These are phyloP conservation scores for Fragosphaeria purpurea DNA, from an alignment of 2,329 filamentous ascomycete species.

Conservation along the genomic window DNA sequence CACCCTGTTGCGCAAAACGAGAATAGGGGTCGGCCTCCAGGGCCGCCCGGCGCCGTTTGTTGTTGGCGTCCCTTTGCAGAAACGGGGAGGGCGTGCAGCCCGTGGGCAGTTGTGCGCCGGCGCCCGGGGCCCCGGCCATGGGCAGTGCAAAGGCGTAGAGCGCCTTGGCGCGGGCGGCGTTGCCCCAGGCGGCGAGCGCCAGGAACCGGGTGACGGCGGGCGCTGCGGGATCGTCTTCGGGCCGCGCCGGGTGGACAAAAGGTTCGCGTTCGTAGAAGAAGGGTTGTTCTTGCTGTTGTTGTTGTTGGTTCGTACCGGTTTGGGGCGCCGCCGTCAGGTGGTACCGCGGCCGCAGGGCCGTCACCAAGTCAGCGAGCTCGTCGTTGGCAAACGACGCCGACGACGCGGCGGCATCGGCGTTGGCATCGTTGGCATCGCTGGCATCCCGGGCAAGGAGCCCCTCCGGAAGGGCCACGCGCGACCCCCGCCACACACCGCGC, in stretches of 20 bases:
- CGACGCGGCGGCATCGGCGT: slow-evolving; percentile 27
- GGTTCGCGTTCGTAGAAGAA: slow-evolving; percentile 87
- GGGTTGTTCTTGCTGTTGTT: neutral
- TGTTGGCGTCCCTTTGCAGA: neutral
- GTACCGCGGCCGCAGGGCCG: slow-evolving; percentile 77
- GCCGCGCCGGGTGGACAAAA: slow-evolving; percentile 57
- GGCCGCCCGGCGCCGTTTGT: slow-evolving; percentile 47
- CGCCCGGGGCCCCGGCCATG: slow-evolving; percentile 48
- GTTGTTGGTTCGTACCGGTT: slow-evolving; percentile 18
- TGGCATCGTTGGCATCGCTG: slow-evolving; percentile 15
- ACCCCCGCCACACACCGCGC: slow-evolving; percentile 56
- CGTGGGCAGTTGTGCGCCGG: slow-evolving; percentile 40
- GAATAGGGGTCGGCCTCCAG: slow-evolving; percentile 38
- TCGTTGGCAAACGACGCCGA: slow-evolving; percentile 41
- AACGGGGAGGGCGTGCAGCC: slow-evolving; percentile 74
- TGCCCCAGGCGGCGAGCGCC: slow-evolving; percentile 71
- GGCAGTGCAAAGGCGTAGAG: slow-evolving; percentile 65
- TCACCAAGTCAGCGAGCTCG: slow-evolving; percentile 68
- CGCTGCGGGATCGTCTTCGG: slow-evolving; percentile 35
- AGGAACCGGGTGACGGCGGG: slow-evolving; percentile 74
- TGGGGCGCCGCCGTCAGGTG: slow-evolving; percentile 56
- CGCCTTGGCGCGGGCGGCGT: slow-evolving; percentile 66
- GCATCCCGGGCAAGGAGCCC: neutral
- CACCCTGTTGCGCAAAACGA: slow-evolving; percentile 35
- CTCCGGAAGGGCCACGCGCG: slow-evolving; percentile 51